phyloP scores from a whole-genome alignment of 768 basidiomycete genomes.

The Gymnopilus junonius region DNA sequence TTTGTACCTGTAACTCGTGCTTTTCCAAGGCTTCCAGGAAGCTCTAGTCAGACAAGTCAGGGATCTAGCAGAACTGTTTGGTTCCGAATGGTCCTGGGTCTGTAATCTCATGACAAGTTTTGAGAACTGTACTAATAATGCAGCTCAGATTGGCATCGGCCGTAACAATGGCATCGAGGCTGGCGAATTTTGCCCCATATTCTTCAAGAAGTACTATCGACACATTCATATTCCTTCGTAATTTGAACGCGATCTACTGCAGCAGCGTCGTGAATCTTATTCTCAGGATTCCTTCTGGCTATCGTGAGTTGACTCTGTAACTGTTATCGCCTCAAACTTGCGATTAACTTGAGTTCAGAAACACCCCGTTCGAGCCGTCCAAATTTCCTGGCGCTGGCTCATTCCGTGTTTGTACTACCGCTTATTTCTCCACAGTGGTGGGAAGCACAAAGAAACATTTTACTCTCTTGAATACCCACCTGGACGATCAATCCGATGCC shows the following conservation, averaged over 20 bases:
- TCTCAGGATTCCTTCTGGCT: conserved; percentile 47
- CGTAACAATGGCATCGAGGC: conserved; percentile 58
- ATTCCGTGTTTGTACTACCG: not conserved
- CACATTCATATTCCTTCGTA: not conserved
- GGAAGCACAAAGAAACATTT: conserved; percentile 19
- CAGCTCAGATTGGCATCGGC: conserved; percentile 56
- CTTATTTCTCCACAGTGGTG: not conserved
- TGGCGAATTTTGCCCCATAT: conserved; percentile 68
- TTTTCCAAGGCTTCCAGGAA: conserved; percentile 51
- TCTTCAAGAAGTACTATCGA: conserved; percentile 50
- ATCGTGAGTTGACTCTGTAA: conserved; percentile 42
- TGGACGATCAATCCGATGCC: conserved; percentile 57
- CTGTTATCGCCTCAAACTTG: not conserved
- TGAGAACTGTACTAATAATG: not conserved
- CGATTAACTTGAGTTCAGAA: not conserved
- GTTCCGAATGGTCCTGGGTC: conserved; percentile 58
- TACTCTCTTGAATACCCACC: conserved; percentile 54
- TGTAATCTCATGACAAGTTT: conserved; percentile 10
- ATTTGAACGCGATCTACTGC: not conserved
- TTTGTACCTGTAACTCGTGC: not conserved
- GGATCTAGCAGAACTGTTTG: conserved; percentile 59
- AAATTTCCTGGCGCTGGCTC: conserved; percentile 1
- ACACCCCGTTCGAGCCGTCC: not conserved
- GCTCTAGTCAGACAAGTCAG: conserved; percentile 58
- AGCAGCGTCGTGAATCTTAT: not conserved